These are phyloP conservation scores for Astragalus membranaceus DNA, from an alignment of 306 rosid species.

Conservation along the genomic window DNA sequence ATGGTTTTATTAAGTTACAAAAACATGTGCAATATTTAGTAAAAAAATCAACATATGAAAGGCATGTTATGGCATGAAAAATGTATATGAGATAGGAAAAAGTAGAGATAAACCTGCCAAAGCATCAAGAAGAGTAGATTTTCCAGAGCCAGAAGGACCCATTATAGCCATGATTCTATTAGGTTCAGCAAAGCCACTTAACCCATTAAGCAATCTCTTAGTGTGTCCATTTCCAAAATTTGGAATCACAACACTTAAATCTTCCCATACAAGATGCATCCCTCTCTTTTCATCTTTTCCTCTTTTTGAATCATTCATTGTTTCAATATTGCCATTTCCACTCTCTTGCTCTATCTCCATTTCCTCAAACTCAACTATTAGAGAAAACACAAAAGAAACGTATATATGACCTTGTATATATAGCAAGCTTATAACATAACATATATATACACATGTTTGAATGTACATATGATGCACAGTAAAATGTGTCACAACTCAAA, in stretches of 20 bases:
- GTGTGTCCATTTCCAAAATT: constrained; percentile 60
- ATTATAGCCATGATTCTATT: constrained; percentile 81
- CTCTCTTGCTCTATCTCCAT: constrained; percentile 38
- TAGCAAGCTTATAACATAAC: no score
- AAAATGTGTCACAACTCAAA: no score
- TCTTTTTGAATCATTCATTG: neutral
- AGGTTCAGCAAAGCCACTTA: constrained; percentile 79
- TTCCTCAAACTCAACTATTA: neutral
- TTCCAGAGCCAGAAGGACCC: constrained; percentile 99
- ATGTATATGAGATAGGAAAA: neutral
- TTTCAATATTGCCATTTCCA: neutral
- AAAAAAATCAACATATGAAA: no score
- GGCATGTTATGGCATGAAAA: no score
- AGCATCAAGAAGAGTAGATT: constrained; percentile 91
- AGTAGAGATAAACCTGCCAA: constrained; percentile 48
- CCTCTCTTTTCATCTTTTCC: constrained; percentile 5
- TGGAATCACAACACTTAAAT: constrained; percentile 63
- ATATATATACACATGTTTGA: no score
- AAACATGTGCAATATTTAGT: neutral
- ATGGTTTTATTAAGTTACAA: neutral
- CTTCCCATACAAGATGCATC: constrained; percentile 81
- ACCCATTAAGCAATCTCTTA: constrained; percentile 62
- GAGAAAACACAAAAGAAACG: no score
- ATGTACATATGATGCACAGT: neutral
- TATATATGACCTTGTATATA: neutral